Percentiles rank a stretch among this genome's conserved stretches.
These are phyloP conservation scores for Cyberlindnera xylosilytica DNA, from an alignment of 805 yeast species.

Conservation along the genomic window DNA sequence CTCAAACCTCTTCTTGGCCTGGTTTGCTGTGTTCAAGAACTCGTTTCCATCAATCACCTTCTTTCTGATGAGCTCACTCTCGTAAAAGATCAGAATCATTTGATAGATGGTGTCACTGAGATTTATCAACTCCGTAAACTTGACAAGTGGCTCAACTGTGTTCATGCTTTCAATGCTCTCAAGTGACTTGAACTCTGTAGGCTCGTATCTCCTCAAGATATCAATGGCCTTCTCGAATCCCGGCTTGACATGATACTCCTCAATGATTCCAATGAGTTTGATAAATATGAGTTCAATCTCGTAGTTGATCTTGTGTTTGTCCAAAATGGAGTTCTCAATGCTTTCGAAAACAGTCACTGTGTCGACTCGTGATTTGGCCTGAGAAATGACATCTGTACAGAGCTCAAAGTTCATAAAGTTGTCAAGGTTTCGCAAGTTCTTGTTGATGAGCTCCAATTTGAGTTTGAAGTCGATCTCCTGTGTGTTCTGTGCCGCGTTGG, in stretches of 20 bases:
- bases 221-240: slow-evolving; percentile 83
- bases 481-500: slow-evolving; percentile 26
- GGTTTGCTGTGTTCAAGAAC: slow-evolving; percentile 72
- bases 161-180: slow-evolving; percentile 29
- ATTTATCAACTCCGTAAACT: slow-evolving; percentile 87
- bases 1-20: slow-evolving; percentile 79
- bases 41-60: slow-evolving; percentile 70
- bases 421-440: slow-evolving; percentile 72
- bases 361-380: slow-evolving; percentile 62
- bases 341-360: slow-evolving; percentile 46
- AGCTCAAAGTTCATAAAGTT: slow-evolving; percentile 78
- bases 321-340: slow-evolving; percentile 26
- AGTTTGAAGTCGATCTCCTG: slow-evolving; percentile 65
- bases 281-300: slow-evolving; percentile 67
- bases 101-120: slow-evolving; percentile 91
- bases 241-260: slow-evolving; percentile 70
- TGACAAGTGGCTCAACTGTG: slow-evolving; percentile 77
- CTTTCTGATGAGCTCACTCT: slow-evolving; percentile 64
- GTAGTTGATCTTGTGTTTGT: slow-evolving; percentile 24
- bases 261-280: slow-evolving; percentile 57
- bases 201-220: slow-evolving; percentile 69
- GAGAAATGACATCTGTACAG: slow-evolving; percentile 65
- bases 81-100: slow-evolving; percentile 87
- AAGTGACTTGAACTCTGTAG: slow-evolving; percentile 38
- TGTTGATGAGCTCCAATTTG: slow-evolving; percentile 70